phyloP scores from a whole-genome alignment of 2,329 filamentous ascomycete genomes.

The Stagonosporopsis vannaccii region DNA sequence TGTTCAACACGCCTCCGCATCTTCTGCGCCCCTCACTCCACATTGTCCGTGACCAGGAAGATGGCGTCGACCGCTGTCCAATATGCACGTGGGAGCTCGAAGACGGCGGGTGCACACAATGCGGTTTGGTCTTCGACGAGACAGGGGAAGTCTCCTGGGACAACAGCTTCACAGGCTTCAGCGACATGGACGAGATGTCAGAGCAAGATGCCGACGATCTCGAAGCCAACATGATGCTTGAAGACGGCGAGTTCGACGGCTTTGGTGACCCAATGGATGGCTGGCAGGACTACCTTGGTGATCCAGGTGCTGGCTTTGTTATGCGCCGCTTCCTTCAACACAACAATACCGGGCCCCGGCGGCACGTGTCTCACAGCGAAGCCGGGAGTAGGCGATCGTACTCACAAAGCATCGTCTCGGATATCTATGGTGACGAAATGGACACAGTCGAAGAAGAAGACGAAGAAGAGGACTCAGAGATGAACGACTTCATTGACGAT shows the following conservation, averaged over 20 bases:
- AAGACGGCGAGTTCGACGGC: conserved; percentile 45
- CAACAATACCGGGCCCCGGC: conserved; percentile 39
- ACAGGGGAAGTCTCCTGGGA: conserved; percentile 52
- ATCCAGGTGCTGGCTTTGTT: conserved; percentile 40
- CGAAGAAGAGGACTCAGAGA: conserved; percentile 50
- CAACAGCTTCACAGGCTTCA: conserved; percentile 53
- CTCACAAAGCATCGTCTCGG: conserved; percentile 50
- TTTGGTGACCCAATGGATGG: conserved; percentile 43
- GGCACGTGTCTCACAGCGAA: conserved; percentile 51
- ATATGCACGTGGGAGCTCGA: conserved; percentile 69
- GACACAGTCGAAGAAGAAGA: conserved; percentile 53
- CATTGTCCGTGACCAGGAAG: conserved; percentile 63
- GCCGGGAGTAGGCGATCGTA: conserved; percentile 52
- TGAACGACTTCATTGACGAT: conserved; percentile 54
- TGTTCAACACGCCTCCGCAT: conserved; percentile 54
- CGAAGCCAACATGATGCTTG: conserved; percentile 50
- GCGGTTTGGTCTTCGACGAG: conserved; percentile 59
- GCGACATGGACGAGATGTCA: conserved; percentile 54
- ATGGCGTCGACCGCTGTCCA: conserved; percentile 69
- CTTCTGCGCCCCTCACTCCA: conserved; percentile 37
- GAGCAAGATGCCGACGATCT: conserved; percentile 52
- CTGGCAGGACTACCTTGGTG: conserved; percentile 42
- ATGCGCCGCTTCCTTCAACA: conserved; percentile 43
- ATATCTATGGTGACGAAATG: conserved; percentile 52
- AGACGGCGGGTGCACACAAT: conserved; percentile 64